Conservation (phyloP, 768 basidiomycete species). For the Tulasnella sp. region DNA sequence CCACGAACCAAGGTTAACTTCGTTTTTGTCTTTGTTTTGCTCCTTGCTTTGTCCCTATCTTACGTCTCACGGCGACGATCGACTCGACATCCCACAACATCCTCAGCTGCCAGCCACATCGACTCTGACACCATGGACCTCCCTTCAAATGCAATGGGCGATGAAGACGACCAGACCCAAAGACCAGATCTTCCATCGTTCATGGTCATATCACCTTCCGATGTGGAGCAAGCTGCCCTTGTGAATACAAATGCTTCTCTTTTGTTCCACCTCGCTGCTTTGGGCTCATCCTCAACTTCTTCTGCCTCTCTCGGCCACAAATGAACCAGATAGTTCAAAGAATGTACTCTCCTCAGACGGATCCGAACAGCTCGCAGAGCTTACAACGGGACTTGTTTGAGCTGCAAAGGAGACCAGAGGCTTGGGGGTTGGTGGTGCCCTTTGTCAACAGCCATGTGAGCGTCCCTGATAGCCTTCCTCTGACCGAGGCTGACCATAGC, state of each 20-base stretch:
- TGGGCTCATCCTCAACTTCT: background rate
- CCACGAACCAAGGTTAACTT: no score
- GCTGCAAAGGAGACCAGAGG: conserved; percentile 38
- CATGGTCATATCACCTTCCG: conserved; percentile 5
- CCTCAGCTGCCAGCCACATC: background rate
- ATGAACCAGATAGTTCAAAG: conserved; percentile 13
- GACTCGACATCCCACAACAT: background rate
- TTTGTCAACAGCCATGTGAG: conserved; percentile 49
- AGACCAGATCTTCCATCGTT: conserved; percentile 5
- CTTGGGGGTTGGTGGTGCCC: conserved; percentile 78
- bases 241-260: background rate
- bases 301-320: background rate
- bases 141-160: background rate
- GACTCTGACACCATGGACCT: background rate
- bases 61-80: background rate
- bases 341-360: conserved; percentile 20
- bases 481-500: background rate
- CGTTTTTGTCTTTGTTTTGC: no score
- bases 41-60: no score
- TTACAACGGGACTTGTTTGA: conserved; percentile 24
- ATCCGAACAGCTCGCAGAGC: conserved; percentile 22
- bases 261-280: background rate
- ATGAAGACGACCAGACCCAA: background rate
- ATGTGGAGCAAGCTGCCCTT: conserved; percentile 13
- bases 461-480: background rate